Evolutionary conservation across 106 monocot species (phyloP), one percentile per base, ranked within the genome.

Genomic region (Xerophyta viscosa): DNA sequence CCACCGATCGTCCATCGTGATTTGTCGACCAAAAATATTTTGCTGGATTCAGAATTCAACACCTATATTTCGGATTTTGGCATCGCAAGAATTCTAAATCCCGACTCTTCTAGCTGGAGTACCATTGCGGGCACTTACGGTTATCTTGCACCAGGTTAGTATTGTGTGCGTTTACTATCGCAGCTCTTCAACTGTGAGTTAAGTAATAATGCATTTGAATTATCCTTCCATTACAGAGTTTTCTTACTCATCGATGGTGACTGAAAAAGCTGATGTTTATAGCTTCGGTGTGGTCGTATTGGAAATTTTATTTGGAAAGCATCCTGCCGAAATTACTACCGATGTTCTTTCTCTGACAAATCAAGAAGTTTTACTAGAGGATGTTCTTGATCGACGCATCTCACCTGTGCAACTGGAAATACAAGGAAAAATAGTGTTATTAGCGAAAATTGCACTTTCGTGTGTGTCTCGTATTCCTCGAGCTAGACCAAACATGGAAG

Each of bases 281-380:
- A 62, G 70, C 29, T 77, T 67, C 19, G 77, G 77, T 10, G 62
- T 72, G 2, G 60, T 71, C 8, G 13, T 19, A 2, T 21, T 67
- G 5, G 71, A 78, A 63, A 21, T 78, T 6, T 3, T 78, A 6
- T 50, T 63, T 42, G 77, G 72, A 41, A 72, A 5, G n/a, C 77
- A 78, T 62, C 67, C 71, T 1, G 53, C 58, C 0, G 70, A 76
- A 19, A 41, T 65, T 11, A 41, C 63, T 29, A 19, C 24, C 22
- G 27, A 25, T 2, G 45, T 66, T 30, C 24, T 31, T 45, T 46
- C 46, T 14, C 1, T 0, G 4, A 23, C 14, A 8, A 19, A n/a
- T n/a, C n/a, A n/a, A n/a, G n/a, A n/a, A n/a, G n/a, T 26, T 2
- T 17, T 51, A 18, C 26, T 62, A 19, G 49, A 26, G 26, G 57